A percentile compares a stretch with the other conserved stretches of the same genome.
Evolutionary conservation across 1,284 basidiomycete species (phyloP).

Genomic region (Ganoderma lucidum): DNA sequence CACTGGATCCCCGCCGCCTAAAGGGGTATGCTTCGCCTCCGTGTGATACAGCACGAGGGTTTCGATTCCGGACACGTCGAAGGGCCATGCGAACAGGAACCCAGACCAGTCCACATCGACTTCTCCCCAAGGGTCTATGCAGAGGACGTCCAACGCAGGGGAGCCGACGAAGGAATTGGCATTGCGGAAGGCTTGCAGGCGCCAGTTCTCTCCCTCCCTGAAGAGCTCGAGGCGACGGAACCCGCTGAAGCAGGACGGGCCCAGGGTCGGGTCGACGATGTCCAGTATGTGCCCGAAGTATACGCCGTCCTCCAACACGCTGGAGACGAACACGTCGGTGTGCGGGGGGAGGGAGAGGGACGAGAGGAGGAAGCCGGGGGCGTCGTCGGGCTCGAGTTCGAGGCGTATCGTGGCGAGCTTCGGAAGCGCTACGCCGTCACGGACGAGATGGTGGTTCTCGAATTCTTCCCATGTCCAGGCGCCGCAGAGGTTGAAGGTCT

Average conservation of each 20-base stretch:
- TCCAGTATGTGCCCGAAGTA: neutral
- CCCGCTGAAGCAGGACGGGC: neutral
- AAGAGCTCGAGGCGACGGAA: neutral
- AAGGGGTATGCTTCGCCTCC: neutral
- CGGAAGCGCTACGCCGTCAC: neutral
- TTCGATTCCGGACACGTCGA: neutral
- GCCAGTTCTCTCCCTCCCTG: neutral
- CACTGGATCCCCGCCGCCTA: neutral
- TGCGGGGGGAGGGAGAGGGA: neutral
- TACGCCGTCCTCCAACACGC: neutral
- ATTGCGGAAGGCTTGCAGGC: neutral
- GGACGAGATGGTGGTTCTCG: neutral
- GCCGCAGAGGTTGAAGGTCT: neutral
- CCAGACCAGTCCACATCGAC: neutral
- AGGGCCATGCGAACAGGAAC: neutral
- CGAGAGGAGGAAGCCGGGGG: neutral
- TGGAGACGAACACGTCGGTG: neutral
- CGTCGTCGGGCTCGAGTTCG: neutral
- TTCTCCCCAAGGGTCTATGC: neutral
- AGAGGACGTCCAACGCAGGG: neutral
- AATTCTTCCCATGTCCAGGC: neutral
- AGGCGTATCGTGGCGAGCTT: neutral
- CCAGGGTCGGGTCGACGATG: neutral
- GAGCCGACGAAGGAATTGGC: neutral
- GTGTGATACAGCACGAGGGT: slow-evolving; percentile 16